Evolutionary conservation across 805 yeast genomes (phyloP), one percentile per base, ranked within the genome.

Genomic region (Scheffersomyces coipomensis): DNA sequence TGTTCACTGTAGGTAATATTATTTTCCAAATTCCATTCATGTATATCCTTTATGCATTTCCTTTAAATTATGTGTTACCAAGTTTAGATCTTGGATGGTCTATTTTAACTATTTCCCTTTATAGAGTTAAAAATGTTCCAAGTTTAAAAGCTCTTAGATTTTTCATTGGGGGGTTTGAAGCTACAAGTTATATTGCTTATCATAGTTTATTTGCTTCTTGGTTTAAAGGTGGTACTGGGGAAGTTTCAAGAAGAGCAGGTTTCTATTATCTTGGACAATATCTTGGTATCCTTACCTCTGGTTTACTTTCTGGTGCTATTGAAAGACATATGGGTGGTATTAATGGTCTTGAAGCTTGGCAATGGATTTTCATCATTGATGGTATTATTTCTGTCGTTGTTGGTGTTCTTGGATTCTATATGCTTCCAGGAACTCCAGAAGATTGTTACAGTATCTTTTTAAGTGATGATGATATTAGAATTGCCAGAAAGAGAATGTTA

Each of bases 341-440:
- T 9, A 52, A 56, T 33, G 87, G 87, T 0, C 60, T 76, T 10
- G 69, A 71, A 7, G 80, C 86, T 10, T 84, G 88, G 88, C 70
- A 81, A 64, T 84, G 88, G 88, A 77, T 80, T 54, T 83, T 80
- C 51, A 76, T 84, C 34, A 70, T 84, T 44, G 87, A 82, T 54
- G 83, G 82, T 10, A 51, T 77, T 34, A 71, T 84, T 35, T 77
- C 84, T 4, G 51, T 82, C 19, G 78, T 70, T 2, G 75, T 83
- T 26, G 85, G 83, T 5, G 9, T 83, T 6, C 43, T 76, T 36
- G 85, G 85, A 0, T 66, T 71, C 42, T 76, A 74, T 51, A 47
- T 68, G 49, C 60, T 81, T 44, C 89, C 88, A 8, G 88, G 88
- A 35, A 82, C 85, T 15, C 88, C 88, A 5, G 60, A 69, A 36